These are phyloP conservation scores for Monosporascus sp. DNA, from an alignment of 2,329 filamentous ascomycete species.

Conservation along the genomic window DNA sequence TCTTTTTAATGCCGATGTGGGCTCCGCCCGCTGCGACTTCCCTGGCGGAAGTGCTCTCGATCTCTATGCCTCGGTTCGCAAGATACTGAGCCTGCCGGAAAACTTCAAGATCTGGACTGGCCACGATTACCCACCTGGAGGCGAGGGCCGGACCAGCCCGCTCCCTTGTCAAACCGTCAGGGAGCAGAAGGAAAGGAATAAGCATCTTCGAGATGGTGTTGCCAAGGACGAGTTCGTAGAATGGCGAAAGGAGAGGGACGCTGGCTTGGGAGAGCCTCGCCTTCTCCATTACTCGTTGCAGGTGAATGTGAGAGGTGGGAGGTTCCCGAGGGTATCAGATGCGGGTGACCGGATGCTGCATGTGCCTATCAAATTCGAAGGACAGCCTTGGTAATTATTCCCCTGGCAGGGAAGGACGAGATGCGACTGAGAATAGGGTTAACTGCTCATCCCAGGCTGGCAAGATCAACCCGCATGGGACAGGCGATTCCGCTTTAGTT, in stretches of 20 bases:
- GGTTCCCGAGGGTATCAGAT: constrained; percentile 29
- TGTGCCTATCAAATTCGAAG: constrained; percentile 26
- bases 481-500: too few species aligned
- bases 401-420: too few species aligned
- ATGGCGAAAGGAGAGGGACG: constrained; percentile 38
- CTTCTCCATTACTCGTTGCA: constrained; percentile 47
- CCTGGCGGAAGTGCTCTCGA: constrained; percentile 41
- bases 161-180: constrained; percentile 38
- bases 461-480: too few species aligned
- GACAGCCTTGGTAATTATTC: too few species aligned
- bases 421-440: too few species aligned
- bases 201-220: constrained; percentile 35
- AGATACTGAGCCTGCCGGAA: constrained; percentile 32
- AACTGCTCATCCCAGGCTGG: too few species aligned
- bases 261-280: constrained; percentile 35
- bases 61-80: constrained; percentile 38
- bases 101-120: constrained; percentile 47
- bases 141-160: constrained; percentile 22
- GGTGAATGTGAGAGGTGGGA: constrained; percentile 45
- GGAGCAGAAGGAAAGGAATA: constrained; percentile 41
- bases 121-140: constrained; percentile 45
- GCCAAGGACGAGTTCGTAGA: constrained; percentile 40
- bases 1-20: constrained; percentile 35
- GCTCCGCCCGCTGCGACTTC: constrained; percentile 43
- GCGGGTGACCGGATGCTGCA: constrained; percentile 26